A percentile compares a stretch with the other conserved stretches of the same genome.
These are phyloP conservation scores for Phyllosticta citriasiana DNA, from an alignment of 2,329 filamentous ascomycete species.

Conservation along the genomic window DNA sequence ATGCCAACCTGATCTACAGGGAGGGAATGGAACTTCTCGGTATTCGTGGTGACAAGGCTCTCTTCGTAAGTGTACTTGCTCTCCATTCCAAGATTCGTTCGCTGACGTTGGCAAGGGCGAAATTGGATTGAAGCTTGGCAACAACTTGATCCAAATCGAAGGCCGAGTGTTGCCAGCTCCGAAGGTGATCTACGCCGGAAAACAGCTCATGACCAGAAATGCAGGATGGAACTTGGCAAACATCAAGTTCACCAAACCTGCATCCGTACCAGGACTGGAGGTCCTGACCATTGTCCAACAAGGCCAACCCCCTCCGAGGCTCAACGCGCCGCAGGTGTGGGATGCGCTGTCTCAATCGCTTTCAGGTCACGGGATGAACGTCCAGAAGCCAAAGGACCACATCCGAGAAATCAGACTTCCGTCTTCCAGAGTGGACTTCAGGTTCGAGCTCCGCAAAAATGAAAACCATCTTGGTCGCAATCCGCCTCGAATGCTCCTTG, in stretches of 20 bases:
- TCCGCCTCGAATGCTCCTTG: background rate
- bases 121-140: background rate
- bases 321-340: background rate
- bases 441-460: background rate
- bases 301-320: background rate
- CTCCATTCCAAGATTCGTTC: background rate
- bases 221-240: background rate
- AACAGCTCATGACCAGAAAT: background rate
- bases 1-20: slow-evolving; percentile 4
- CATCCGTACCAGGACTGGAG: background rate
- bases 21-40: slow-evolving; percentile 9
- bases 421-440: background rate
- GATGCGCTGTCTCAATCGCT: background rate
- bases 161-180: background rate
- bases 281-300: background rate
- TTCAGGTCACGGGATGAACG: background rate
- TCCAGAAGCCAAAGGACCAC: background rate
- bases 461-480: background rate
- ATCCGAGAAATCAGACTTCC: background rate
- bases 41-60: background rate
- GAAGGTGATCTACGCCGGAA: background rate
- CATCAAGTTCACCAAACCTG: background rate
- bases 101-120: background rate
- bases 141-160: slow-evolving; percentile 6
- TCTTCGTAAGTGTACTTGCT: background rate